Evolutionary conservation across 345 rosid genomes (phyloP), one percentile per base, ranked within the genome.

Genomic region (Camelina hispida): DNA sequence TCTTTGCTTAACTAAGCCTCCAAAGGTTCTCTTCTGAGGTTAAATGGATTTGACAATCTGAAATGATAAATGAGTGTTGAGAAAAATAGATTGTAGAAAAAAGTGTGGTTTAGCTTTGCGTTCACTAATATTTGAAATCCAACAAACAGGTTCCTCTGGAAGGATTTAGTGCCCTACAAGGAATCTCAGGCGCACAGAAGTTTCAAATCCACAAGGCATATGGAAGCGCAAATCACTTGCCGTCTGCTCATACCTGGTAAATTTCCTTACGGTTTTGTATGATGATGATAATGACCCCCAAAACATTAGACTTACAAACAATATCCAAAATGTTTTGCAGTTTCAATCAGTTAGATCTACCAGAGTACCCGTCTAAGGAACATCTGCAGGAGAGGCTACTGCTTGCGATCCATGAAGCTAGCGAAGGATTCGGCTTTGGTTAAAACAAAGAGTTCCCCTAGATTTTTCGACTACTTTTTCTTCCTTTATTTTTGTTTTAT

Each of bases 131-230:
- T 53, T 34, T 62, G 30, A 23, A 50, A 54, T 43, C 22, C 30
- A 58, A 58, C 85, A 94, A 58, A 58, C 85, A 94, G 97, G 99
- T 94, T 59, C 99, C 99, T 37, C 75, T 94, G 69, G 99, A 94
- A 85, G 99, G 99, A 48, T 94, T 90, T 76, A 88, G 90, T 60
- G 97, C 97, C 7, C 97, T 94, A 48, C 97, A 91, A 80, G 99
- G 99, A 64, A 94, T 94, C 61, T 94, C 99, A 28, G 97, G 99
- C 9, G 79, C 92, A 1, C 99, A 94, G 66, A 94, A 90, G 85
- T 94, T 94, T 67, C 99, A 94, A 82, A 94, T 91, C 82, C 99
- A 94, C 92, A 94, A 89, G 78, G 99, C 99, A 15, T 94, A 94
- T 63, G 99, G 99, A 73, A 90, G 97, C 73, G 69, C 87, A 6